A percentile compares a stretch with the other conserved stretches of the same genome.
Evolutionary conservation across 495 filamentous ascomycete species (phyloP).

Genomic region (Cairneyella variabilis): DNA sequence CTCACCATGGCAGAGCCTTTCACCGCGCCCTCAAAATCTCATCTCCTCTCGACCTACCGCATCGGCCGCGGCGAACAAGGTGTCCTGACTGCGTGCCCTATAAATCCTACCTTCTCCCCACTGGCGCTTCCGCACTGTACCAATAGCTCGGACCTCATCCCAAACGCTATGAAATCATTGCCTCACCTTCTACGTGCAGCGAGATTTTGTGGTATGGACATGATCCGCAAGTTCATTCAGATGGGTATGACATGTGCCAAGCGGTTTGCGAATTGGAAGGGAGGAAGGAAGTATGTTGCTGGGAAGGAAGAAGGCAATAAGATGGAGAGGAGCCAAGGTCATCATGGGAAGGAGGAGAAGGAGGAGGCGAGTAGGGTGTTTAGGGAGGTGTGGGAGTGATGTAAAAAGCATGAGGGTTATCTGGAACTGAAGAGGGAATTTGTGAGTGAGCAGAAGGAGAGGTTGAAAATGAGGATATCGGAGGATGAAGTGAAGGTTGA

Average conservation of each 20-base stretch:
- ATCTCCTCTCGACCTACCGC: conserved; percentile 38
- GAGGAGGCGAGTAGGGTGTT: conserved; percentile 25
- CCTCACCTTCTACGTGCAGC: too few species aligned
- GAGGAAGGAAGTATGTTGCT: conserved; percentile 38
- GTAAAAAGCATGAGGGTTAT: conserved; percentile 38
- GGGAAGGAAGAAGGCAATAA: conserved; percentile 23
- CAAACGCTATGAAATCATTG: conserved; percentile 30
- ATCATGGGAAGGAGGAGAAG: conserved; percentile 25
- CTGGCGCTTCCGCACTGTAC: conserved; percentile 45
- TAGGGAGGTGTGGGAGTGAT: conserved; percentile 36
- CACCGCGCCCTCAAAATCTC: conserved; percentile 12
- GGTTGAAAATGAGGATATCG: conserved; percentile 6
- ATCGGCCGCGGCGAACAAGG: conserved; percentile 50
- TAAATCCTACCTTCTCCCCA: conserved; percentile 47
- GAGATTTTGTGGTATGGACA: conserved; percentile 53
- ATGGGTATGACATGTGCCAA: conserved; percentile 52
- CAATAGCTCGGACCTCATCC: conserved; percentile 37
- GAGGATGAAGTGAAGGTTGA: background rate
- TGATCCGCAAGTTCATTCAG: conserved; percentile 49
- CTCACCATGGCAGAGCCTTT: conserved; percentile 8
- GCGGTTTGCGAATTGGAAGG: conserved; percentile 47
- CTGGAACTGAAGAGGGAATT: conserved; percentile 15
- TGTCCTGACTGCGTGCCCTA: conserved; percentile 51
- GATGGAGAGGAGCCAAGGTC: conserved; percentile 26
- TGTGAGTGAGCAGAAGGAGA: conserved; percentile 16